Conservation (phyloP, 208 protist species). For the Trypanosoma vivax region DNA sequence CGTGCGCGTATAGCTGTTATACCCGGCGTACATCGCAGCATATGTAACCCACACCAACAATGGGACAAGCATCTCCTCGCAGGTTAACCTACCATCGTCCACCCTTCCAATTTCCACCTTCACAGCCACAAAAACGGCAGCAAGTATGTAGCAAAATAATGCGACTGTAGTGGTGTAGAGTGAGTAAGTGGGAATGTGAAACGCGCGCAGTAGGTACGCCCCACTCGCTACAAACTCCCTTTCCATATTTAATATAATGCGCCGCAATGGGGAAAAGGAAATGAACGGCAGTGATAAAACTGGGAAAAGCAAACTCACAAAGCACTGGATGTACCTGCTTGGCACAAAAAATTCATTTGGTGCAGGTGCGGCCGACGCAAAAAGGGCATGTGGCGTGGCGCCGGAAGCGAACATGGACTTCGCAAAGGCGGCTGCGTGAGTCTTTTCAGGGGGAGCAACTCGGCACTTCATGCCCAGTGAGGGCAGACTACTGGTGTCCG, state of each 20-base stretch:
- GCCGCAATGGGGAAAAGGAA: slow-evolving; percentile 43
- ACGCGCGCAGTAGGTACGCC: slow-evolving; percentile 51
- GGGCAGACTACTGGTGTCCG: no score
- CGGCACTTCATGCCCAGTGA: not conserved
- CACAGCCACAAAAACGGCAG: slow-evolving; percentile 48
- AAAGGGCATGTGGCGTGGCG: slow-evolving; percentile 30
- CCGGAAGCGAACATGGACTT: not conserved
- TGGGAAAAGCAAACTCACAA: slow-evolving; percentile 64
- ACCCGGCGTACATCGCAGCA: slow-evolving; percentile 37
- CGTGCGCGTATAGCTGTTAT: slow-evolving; percentile 48
- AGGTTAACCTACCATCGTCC: slow-evolving; percentile 37
- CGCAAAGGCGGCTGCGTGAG: not conserved
- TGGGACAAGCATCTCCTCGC: slow-evolving; percentile 59
- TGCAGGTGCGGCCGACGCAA: slow-evolving; percentile 43
- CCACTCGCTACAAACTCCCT: slow-evolving; percentile 80
- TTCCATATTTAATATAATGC: slow-evolving; percentile 59
- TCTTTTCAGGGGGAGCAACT: not conserved
- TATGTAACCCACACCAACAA: slow-evolving; percentile 55
- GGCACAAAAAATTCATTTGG: slow-evolving; percentile 48
- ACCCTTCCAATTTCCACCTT: slow-evolving; percentile 31
- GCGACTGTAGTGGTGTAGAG: slow-evolving; percentile 39
- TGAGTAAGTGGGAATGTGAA: slow-evolving; percentile 44
- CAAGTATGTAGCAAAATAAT: slow-evolving; percentile 34
- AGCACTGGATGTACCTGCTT: slow-evolving; percentile 22
- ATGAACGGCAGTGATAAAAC: slow-evolving; percentile 57